These are phyloP conservation scores for Sporisorium reilianum DNA, from an alignment of 1,284 basidiomycete genomes.

Conservation along the genomic window DNA sequence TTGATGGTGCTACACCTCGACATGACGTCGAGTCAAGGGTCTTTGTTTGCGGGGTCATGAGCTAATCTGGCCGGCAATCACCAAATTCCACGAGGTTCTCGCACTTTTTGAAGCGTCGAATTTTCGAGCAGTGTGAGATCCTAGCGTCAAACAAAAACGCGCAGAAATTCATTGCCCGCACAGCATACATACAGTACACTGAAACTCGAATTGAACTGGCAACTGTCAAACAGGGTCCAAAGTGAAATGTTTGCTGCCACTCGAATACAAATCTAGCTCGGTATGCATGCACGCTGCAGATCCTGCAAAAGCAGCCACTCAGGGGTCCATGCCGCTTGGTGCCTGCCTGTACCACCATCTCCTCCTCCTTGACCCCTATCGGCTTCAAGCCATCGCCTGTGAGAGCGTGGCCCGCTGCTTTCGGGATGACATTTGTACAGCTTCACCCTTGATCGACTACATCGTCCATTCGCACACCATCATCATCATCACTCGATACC, in stretches of 20 bases:
- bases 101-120: constrained; percentile 1
- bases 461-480: background rate
- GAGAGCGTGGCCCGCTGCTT: too few species aligned
- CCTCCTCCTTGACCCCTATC: background rate
- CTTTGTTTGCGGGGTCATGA: background rate
- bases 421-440: too few species aligned
- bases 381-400: background rate
- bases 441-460: background rate
- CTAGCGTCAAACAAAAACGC: background rate
- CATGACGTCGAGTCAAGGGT: background rate
- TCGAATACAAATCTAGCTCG: background rate
- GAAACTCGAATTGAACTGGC: background rate
- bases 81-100: constrained; percentile 37
- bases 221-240: background rate
- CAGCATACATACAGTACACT: background rate
- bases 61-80: background rate
- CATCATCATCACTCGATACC: background rate
- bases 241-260: background rate
- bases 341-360: constrained; percentile 7
- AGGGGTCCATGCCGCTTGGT: constrained; percentile 13
- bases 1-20: background rate
- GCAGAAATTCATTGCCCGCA: background rate
- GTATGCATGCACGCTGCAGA: constrained; percentile 32
- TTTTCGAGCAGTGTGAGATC: constrained; percentile 13
- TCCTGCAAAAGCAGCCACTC: constrained; percentile 20